Base-by-base conservation (phyloP, 352 stramenopile genomes). In the Phytophthora tentaculata region DNA sequence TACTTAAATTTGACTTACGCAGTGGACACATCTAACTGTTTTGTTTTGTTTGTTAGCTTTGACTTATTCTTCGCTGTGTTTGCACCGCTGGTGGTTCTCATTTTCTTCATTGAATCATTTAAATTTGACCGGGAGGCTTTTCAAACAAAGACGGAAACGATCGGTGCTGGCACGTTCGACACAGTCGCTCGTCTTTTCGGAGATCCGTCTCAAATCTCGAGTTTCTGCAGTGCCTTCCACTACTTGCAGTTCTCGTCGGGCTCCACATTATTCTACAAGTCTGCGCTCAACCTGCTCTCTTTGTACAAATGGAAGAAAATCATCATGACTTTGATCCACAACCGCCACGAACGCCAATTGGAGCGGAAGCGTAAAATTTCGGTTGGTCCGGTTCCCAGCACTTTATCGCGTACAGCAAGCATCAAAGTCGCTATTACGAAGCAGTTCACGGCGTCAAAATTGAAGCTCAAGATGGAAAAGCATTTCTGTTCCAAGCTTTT, bases 1-100 rank as follows among this genome's bases (percentile, higher is more conserved):
- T 53, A 20, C 39, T 51, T 26, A 32, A 28, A 5, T 22, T 32
- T 29, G 39, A n/a, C 56, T 6, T 44, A 20, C 41, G 12, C 19
- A 14, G 3, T 12, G 41, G 2, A 35, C 22, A 26, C 3, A 7
- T n/a, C 12, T 41, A 29, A 56, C 29, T 5, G 3, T 26, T 23
- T n/a, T n/a, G n/a, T n/a, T n/a, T n/a, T n/a, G 28, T 9, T 41
- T 41, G 24, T 29, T 45, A 83, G 76, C 1, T 81, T 80, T 37
- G 76, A 87, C 26, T 47, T 87, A 5, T 84, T 87, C 69, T 87
- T 87, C 28, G 79, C 74, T 1, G 79, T 77, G 13, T 87, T 84
- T 20, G 68, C 79, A 17, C 69, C 74, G 5, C 28, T 83, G 8
- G 58, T 80, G 1, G 76, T 86, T n/a, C 54, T 86, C 7, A 55